Base-by-base conservation (phyloP, 2,329 filamentous ascomycete species). In the Ophiosphaerella korrae region DNA sequence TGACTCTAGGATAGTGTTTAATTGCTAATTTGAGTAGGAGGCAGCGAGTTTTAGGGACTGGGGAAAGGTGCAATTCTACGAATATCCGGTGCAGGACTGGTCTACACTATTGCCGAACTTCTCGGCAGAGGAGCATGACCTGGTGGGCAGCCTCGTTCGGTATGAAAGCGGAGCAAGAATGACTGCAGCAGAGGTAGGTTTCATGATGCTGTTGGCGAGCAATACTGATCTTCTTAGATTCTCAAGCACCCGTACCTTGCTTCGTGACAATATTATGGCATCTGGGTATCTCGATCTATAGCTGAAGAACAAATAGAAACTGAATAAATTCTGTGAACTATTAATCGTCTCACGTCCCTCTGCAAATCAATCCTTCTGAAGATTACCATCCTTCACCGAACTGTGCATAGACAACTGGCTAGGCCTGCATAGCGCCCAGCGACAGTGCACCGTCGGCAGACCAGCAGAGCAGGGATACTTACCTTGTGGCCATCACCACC, bases 31-130 rank as follows among this genome's bases (percentile, higher is more conserved):
- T 9, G 21, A 50, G 7, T 50, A 81, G 79, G 81, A 92, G 73
- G 88, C 90, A 5, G 75, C 75, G 9, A 67, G 68, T 1, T 88
- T 95, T 64, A 88, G 89, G 0, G 94, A 96, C 14, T 99, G 96
- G 82, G 89, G 92, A 12, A 95, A 88, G 67, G 84, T 88, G 68
- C 75, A 92, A 72, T 99, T 96, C 75, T 83, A 86, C 35, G 78
- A 85, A 12, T 97, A 96, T 67, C 82, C 86, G 3, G 74, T 78
- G 0, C 82, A 82, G 57, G 56, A 77, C 0, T 97, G 92, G 92
- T 78, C 84, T 1, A 81, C 83, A 1, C 78, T 97, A 14, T 75
- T 97, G 36, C 84, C 84, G 0, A 80, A 78, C 5, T 81, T 85
- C 0, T 81, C 84, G 24, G 72, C 78, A 0, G 75, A 77, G 12